Evolutionary conservation across 2,329 filamentous ascomycete genomes (phyloP).

Genomic region (Mollisiaceae sp.): DNA sequence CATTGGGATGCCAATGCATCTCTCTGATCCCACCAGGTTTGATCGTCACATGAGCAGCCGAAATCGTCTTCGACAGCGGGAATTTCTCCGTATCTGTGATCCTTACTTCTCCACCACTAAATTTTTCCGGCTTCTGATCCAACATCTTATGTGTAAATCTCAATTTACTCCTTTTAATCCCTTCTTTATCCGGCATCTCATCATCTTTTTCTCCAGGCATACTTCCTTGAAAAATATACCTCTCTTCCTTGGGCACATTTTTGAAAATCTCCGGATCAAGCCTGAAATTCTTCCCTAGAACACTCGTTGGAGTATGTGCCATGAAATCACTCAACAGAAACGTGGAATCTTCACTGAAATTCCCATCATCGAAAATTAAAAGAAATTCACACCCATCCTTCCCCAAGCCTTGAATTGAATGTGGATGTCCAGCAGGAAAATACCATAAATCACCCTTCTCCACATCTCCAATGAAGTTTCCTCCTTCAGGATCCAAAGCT

Average conservation of each 20-base stretch:
- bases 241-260: slow-evolving; percentile 68
- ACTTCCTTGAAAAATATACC: slow-evolving; percentile 79
- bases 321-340: slow-evolving; percentile 63
- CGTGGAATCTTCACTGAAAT: slow-evolving; percentile 67
- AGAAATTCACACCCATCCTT: slow-evolving; percentile 70
- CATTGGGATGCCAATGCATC: slow-evolving; percentile 83
- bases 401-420: slow-evolving; percentile 74
- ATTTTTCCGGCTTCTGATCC: slow-evolving; percentile 68
- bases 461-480: slow-evolving; percentile 77
- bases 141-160: slow-evolving; percentile 77
- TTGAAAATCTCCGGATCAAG: slow-evolving; percentile 72
- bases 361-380: slow-evolving; percentile 62
- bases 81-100: slow-evolving; percentile 79
- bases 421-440: slow-evolving; percentile 78
- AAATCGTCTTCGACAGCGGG: slow-evolving; percentile 73
- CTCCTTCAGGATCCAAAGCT: slow-evolving; percentile 75
- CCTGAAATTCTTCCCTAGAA: slow-evolving; percentile 77
- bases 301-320: slow-evolving; percentile 71
- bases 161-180: slow-evolving; percentile 69
- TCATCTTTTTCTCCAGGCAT: slow-evolving; percentile 67
- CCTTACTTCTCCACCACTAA: slow-evolving; percentile 70
- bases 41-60: slow-evolving; percentile 74
- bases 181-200: slow-evolving; percentile 64
- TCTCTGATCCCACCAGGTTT: slow-evolving; percentile 52
- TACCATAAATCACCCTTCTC: slow-evolving; percentile 81